Conservation (phyloP, 768 basidiomycete genomes). For the Coprinellus aureogranulatus region DNA sequence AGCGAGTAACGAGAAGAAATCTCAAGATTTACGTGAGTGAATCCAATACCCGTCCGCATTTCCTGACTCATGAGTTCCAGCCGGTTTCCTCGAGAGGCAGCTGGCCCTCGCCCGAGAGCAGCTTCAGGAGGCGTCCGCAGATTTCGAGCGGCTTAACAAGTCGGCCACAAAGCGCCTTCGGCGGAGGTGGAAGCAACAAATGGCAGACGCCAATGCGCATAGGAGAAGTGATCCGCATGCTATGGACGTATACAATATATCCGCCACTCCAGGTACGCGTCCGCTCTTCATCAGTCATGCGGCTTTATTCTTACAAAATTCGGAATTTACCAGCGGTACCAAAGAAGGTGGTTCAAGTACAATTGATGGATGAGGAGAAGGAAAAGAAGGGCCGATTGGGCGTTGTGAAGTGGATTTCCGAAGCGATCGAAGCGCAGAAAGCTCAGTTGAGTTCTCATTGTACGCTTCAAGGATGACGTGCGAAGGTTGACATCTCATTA, state of each 20-base stretch:
- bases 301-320: not conserved
- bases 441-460: not conserved
- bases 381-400: not conserved
- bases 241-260: not conserved
- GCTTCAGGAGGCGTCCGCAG: not conserved
- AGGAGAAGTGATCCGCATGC: not conserved
- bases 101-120: not conserved
- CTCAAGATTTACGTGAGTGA: conserved; percentile 15
- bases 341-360: not conserved
- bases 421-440: not conserved
- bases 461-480: no score
- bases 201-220: not conserved
- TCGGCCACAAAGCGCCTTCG: not conserved
- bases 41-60: not conserved
- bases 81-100: not conserved
- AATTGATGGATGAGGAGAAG: not conserved
- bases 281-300: not conserved
- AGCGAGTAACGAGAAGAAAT: conserved; percentile 24
- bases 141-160: not conserved
- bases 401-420: not conserved
- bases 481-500: no score
- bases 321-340: not conserved
- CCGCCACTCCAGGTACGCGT: not conserved
- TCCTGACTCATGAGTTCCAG: not conserved
- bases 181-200: not conserved